phyloP scores from a whole-genome alignment of 768 basidiomycete genomes.

The Cubamyces lactineus region DNA sequence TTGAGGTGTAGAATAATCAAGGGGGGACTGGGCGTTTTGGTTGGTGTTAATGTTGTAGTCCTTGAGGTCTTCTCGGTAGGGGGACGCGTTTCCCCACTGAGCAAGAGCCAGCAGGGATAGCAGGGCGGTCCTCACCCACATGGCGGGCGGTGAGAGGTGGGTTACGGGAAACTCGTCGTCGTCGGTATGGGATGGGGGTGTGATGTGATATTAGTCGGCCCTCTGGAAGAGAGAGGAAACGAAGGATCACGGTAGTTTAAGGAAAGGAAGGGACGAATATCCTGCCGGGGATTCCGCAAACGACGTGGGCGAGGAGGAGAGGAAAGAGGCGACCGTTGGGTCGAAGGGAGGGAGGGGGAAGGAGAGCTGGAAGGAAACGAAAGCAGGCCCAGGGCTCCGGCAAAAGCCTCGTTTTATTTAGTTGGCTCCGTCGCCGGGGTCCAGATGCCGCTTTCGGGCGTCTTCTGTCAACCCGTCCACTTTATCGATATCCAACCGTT shows the following conservation, averaged over 20 bases:
- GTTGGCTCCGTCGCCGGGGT: conserved; percentile 23
- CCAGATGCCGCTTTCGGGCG: conserved; percentile 23
- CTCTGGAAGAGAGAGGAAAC: conserved; percentile 17
- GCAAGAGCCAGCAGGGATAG: conserved; percentile 43
- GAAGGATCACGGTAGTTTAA: conserved; percentile 19
- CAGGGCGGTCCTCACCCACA: conserved; percentile 54
- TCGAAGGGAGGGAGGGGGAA: conserved; percentile 18
- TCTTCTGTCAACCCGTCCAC: conserved; percentile 1
- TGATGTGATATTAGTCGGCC: conserved; percentile 13
- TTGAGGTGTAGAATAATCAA: conserved; percentile 64
- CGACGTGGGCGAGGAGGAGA: conserved; percentile 13
- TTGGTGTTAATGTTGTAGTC: conserved; percentile 83
- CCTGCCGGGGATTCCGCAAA: conserved; percentile 25
- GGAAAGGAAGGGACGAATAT: conserved; percentile 30
- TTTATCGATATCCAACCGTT: conserved; percentile 2
- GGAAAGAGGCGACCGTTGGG: conserved; percentile 26
- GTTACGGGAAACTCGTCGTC: conserved; percentile 12
- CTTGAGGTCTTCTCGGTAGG: conserved; percentile 65
- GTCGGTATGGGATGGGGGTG: conserved; percentile 9
- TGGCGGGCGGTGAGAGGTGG: conserved; percentile 30
- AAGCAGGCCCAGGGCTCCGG: conserved; percentile 18
- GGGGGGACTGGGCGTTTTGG: conserved; percentile 64
- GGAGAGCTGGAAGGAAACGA: conserved; percentile 20
- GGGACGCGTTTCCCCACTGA: conserved; percentile 53
- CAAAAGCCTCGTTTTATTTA: conserved; percentile 31